Conservation (phyloP, 2,329 filamentous ascomycete genomes). For the Sarocladium kiliense region DNA sequence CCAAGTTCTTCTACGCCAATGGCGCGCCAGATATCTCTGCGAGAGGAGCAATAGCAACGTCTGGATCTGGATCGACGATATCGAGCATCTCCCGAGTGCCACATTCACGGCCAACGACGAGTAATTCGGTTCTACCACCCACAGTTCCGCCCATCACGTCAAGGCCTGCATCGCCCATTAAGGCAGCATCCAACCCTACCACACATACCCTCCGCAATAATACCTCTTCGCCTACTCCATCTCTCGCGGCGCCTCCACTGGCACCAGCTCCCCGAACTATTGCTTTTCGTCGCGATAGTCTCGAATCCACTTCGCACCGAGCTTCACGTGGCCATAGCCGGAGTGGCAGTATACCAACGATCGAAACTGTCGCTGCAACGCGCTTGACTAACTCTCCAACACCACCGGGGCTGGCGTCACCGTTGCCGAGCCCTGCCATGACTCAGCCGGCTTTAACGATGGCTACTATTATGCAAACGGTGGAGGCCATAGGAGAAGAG, state of each 20-base stretch:
- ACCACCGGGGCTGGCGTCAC: slow-evolving; percentile 31
- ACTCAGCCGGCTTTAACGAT: slow-evolving; percentile 38
- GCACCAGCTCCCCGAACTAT: slow-evolving; percentile 26
- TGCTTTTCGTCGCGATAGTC: slow-evolving; percentile 33
- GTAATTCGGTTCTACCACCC: slow-evolving; percentile 18
- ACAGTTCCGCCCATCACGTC: slow-evolving; percentile 21
- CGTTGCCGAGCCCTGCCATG: slow-evolving; percentile 26
- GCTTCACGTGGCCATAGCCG: slow-evolving; percentile 29
- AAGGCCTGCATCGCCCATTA: slow-evolving; percentile 48
- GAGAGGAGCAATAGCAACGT: slow-evolving; percentile 21
- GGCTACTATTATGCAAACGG: slow-evolving; percentile 51
- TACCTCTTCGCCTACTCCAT: slow-evolving; percentile 29
- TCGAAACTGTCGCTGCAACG: slow-evolving; percentile 29
- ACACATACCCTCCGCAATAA: slow-evolving; percentile 15
- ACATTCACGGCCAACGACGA: slow-evolving; percentile 32
- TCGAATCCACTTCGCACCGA: slow-evolving; percentile 23
- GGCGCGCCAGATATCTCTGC: slow-evolving; percentile 45
- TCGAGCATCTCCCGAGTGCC: slow-evolving; percentile 40
- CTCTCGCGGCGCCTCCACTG: slow-evolving; percentile 27
- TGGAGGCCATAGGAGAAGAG: slow-evolving; percentile 41
- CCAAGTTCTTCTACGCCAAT: slow-evolving; percentile 75
- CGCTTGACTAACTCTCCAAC: slow-evolving; percentile 1
- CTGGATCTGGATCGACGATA: slow-evolving; percentile 38
- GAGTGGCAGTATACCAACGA: slow-evolving; percentile 30
- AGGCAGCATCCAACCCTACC: slow-evolving; percentile 24